Evolutionary conservation across 768 basidiomycete genomes (phyloP).

Genomic region (Filobasidium floriforme): DNA sequence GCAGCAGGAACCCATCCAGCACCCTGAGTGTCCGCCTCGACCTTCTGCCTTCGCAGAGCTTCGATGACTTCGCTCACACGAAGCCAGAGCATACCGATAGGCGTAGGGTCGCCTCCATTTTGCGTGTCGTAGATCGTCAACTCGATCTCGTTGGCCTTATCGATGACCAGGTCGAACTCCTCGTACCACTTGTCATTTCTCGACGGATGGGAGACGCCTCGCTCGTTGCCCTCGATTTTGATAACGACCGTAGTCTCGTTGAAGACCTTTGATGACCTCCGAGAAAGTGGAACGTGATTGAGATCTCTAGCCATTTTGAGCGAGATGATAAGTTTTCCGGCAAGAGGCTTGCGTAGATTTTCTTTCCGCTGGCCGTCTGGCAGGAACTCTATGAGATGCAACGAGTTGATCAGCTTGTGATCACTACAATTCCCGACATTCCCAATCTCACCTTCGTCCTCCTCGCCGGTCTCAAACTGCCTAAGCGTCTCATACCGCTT

Average conservation of each 20-base stretch:
- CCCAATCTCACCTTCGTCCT: conserved; percentile 52
- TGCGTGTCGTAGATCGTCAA: conserved; percentile 92
- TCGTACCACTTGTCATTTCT: conserved; percentile 97
- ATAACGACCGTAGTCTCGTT: conserved; percentile 85
- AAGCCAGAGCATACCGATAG: conserved; percentile 92
- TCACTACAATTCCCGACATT: neutral
- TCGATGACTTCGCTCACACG: conserved; percentile 89
- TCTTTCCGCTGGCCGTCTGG: conserved; percentile 82
- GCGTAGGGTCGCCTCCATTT: conserved; percentile 66
- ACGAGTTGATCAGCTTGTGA: neutral
- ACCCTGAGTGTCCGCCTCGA: conserved; percentile 72
- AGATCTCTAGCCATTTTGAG: conserved; percentile 86
- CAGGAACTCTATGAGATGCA: conserved; percentile 49
- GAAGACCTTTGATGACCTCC: conserved; percentile 69
- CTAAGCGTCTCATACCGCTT: conserved; percentile 95
- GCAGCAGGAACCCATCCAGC: conserved; percentile 77
- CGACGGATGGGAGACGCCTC: conserved; percentile 83
- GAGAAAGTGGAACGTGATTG: conserved; percentile 78
- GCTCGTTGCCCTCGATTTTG: conserved; percentile 91
- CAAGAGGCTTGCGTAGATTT: conserved; percentile 88
- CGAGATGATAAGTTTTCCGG: conserved; percentile 82
- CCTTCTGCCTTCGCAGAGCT: conserved; percentile 83
- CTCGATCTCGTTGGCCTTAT: conserved; percentile 98
- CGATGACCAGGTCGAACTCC: conserved; percentile 89
- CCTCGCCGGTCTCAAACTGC: conserved; percentile 72